Conservation (phyloP, 805 yeast species). For the Teunomyces funiuensis region DNA sequence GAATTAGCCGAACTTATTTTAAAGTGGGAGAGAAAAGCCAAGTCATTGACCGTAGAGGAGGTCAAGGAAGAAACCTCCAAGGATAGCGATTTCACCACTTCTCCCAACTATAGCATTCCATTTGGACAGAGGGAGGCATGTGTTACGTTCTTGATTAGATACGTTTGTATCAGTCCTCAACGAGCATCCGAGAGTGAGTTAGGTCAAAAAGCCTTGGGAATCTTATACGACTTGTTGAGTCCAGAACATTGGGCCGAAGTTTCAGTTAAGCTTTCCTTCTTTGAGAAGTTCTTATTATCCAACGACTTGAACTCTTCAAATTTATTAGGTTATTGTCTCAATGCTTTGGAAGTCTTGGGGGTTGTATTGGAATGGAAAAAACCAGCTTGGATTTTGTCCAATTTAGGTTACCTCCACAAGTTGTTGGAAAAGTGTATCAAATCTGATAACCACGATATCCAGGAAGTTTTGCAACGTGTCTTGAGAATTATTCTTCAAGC, state of each 20-base stretch:
- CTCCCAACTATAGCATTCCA: conserved; percentile 60
- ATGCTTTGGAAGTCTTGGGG: conserved; percentile 86
- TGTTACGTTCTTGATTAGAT: conserved; percentile 82
- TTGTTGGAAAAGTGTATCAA: conserved; percentile 78
- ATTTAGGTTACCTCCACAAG: conserved; percentile 65
- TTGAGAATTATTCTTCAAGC: conserved; percentile 68
- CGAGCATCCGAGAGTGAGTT: conserved; percentile 80
- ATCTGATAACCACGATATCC: conserved; percentile 83
- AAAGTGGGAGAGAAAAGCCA: conserved; percentile 74
- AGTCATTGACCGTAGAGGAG: conserved; percentile 15
- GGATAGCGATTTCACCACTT: conserved; percentile 42
- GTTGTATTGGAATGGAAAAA: conserved; percentile 79
- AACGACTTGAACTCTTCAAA: conserved; percentile 71
- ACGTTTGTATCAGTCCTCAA: conserved; percentile 82
- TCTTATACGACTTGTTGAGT: conserved; percentile 69
- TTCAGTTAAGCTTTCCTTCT: conserved; percentile 79
- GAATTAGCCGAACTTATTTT: conserved; percentile 85
- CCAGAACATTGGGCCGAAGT: conserved; percentile 85
- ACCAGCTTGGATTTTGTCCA: conserved; percentile 74
- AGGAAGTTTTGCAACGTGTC: conserved; percentile 77
- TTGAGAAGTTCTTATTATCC: conserved; percentile 81
- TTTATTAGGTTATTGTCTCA: conserved; percentile 75
- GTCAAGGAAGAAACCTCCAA: conserved; percentile 14
- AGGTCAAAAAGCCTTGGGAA: conserved; percentile 78
- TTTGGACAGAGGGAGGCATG: conserved; percentile 84